Conservation (phyloP, 2,329 filamentous ascomycete genomes). For the Lizonia empirigonia region DNA sequence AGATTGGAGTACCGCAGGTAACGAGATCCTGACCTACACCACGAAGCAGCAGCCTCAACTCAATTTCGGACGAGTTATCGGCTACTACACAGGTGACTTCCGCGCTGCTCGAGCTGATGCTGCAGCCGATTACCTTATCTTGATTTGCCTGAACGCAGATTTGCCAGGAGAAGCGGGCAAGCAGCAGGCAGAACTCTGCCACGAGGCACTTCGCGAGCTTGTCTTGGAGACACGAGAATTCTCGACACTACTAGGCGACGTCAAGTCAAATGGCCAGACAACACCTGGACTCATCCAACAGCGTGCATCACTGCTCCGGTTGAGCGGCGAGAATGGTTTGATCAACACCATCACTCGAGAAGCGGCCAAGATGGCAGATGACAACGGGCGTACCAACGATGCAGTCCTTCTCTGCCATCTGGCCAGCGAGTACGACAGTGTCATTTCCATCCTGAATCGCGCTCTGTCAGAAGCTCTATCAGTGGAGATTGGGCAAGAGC, state of each 20-base stretch:
- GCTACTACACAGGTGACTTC: slow-evolving; percentile 96
- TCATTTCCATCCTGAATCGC: slow-evolving; percentile 87
- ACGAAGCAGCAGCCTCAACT: slow-evolving; percentile 77
- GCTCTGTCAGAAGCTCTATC: slow-evolving; percentile 88
- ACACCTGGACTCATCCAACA: slow-evolving; percentile 88
- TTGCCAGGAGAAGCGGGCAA: slow-evolving; percentile 74
- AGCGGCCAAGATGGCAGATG: slow-evolving; percentile 89
- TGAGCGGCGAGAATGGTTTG: slow-evolving; percentile 81
- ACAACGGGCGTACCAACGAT: slow-evolving; percentile 90
- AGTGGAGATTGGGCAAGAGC: slow-evolving; percentile 81
- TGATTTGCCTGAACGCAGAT: slow-evolving; percentile 92
- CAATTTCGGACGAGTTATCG: slow-evolving; percentile 92
- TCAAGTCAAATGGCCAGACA: slow-evolving; percentile 81
- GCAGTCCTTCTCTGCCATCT: slow-evolving; percentile 94
- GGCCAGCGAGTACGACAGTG: slow-evolving; percentile 92
- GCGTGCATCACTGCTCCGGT: slow-evolving; percentile 78
- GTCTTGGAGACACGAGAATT: slow-evolving; percentile 98
- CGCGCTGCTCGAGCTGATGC: slow-evolving; percentile 85
- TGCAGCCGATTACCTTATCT: slow-evolving; percentile 88
- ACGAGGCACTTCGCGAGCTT: slow-evolving; percentile 90
- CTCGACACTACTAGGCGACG: slow-evolving; percentile 89
- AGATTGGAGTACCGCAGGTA: slow-evolving; percentile 68
- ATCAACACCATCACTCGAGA: slow-evolving; percentile 91
- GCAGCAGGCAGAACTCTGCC: slow-evolving; percentile 80
- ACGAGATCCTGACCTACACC: slow-evolving; percentile 72